phyloP scores from a whole-genome alignment of 495 filamentous ascomycete species.

The Sphaerosporella brunnea region DNA sequence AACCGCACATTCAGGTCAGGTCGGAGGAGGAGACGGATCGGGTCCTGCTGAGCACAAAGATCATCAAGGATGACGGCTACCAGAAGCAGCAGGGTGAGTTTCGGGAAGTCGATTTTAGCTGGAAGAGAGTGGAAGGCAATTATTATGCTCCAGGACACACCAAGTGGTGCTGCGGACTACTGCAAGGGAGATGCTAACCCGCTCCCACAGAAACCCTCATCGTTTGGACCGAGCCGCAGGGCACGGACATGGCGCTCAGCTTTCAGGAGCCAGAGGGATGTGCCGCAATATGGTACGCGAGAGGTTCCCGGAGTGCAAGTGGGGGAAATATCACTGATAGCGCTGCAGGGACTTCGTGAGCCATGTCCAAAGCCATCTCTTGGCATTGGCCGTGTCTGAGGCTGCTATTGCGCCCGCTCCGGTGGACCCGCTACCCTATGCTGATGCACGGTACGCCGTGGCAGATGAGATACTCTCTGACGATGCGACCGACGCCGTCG shows the following conservation, averaged over 20 bases:
- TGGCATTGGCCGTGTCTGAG: slow-evolving; percentile 22
- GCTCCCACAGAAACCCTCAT: slow-evolving; percentile 91
- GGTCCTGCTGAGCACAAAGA: slow-evolving; percentile 70
- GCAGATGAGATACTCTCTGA: slow-evolving; percentile 82
- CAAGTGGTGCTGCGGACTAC: not conserved
- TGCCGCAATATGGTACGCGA: slow-evolving; percentile 79
- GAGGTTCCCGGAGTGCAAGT: slow-evolving; percentile 8
- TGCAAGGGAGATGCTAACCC: slow-evolving; percentile 21
- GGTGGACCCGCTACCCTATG: slow-evolving; percentile 2
- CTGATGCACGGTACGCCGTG: too few relatives aligned
- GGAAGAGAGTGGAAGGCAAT: slow-evolving; percentile 2
- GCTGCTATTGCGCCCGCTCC: slow-evolving; percentile 14
- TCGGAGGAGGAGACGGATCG: slow-evolving; percentile 81
- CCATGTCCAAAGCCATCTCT: slow-evolving; percentile 53
- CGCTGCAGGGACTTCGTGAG: slow-evolving; percentile 71
- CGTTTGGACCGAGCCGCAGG: slow-evolving; percentile 80
- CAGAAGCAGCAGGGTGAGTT: slow-evolving; percentile 89
- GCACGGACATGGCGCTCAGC: slow-evolving; percentile 90
- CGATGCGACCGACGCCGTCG: slow-evolving; percentile 33
- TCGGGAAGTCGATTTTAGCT: not conserved
- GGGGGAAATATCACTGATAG: not conserved
- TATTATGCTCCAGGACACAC: not conserved
- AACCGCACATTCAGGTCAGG: slow-evolving; percentile 74
- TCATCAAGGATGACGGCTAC: slow-evolving; percentile 87
- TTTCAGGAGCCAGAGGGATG: slow-evolving; percentile 97